Conservation (phyloP, 2,329 filamentous ascomycete species). For the Phialophora chinensis region DNA sequence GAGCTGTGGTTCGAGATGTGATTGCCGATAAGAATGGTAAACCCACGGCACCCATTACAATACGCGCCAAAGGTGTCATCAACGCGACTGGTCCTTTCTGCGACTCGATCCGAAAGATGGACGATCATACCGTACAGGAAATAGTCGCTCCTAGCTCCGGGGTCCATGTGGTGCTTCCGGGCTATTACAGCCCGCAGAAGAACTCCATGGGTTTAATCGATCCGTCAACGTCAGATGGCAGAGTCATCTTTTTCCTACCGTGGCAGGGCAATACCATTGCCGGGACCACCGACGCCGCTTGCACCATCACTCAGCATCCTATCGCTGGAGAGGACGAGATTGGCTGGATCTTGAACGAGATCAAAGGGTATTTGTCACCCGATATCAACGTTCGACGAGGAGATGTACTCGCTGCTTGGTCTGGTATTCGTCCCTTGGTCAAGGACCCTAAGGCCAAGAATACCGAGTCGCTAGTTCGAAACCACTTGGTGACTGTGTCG, state of each 20-base stretch:
- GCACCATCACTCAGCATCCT: slow-evolving; percentile 73
- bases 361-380: slow-evolving; percentile 79
- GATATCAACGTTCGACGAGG: slow-evolving; percentile 84
- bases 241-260: slow-evolving; percentile 90
- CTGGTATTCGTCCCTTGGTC: slow-evolving; percentile 83
- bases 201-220: slow-evolving; percentile 84
- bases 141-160: slow-evolving; percentile 87
- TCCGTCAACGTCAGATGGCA: slow-evolving; percentile 82
- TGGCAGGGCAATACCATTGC: slow-evolving; percentile 95
- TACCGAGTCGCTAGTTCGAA: slow-evolving; percentile 85
- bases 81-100: slow-evolving; percentile 90
- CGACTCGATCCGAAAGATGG: slow-evolving; percentile 83
- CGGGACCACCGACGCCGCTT: slow-evolving; percentile 82
- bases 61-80: slow-evolving; percentile 80
- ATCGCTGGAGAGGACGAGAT: slow-evolving; percentile 83
- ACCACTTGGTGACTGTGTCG: slow-evolving; percentile 83
- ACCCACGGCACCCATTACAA: slow-evolving; percentile 61
- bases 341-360: slow-evolving; percentile 84
- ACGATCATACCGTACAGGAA: slow-evolving; percentile 72
- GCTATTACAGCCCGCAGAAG: slow-evolving; percentile 77
- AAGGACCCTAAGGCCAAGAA: slow-evolving; percentile 85
- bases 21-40: slow-evolving; percentile 70
- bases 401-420: slow-evolving; percentile 90
- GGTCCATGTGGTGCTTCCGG: slow-evolving; percentile 84
- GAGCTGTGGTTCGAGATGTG: slow-evolving; percentile 74